A percentile compares a stretch with the other conserved stretches of the same genome.
Conservation (phyloP, 805 yeast genomes). For the Starmerella khaoyaiensis region DNA sequence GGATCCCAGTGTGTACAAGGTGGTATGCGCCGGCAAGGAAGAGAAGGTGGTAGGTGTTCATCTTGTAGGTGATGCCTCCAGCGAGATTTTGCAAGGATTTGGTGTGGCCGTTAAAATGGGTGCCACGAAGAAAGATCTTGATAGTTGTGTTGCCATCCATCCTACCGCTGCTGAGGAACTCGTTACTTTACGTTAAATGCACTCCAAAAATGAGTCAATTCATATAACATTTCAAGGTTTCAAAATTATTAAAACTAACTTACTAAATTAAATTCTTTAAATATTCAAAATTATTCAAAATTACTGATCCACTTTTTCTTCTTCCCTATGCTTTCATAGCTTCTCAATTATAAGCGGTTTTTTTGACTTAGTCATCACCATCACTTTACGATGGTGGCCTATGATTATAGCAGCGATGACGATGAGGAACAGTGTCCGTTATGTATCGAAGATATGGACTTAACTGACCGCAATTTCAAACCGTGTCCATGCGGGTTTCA, state of each 20-base stretch:
- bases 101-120: constrained; percentile 99
- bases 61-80: constrained; percentile 76
- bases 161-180: constrained; percentile 98
- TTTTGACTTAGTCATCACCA: too few relatives aligned
- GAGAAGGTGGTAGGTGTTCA: constrained; percentile 95
- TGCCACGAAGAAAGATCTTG: constrained; percentile 93
- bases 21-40: constrained; percentile 61
- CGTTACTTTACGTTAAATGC: constrained; percentile 53
- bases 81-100: constrained; percentile 94
- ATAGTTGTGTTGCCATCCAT: constrained; percentile 92
- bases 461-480: constrained; percentile 86
- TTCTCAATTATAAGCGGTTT: too few relatives aligned
- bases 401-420: constrained; percentile 58
- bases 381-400: constrained; percentile 7
- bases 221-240: too few relatives aligned
- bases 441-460: constrained; percentile 96
- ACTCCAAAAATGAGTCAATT: too few relatives aligned
- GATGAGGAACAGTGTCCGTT: constrained; percentile 79
- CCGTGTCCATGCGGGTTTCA: constrained; percentile 99
- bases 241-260: too few relatives aligned
- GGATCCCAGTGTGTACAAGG: constrained; percentile 76
- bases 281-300: too few relatives aligned
- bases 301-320: too few relatives aligned
- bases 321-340: too few relatives aligned
- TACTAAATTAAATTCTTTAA: too few relatives aligned